These are phyloP conservation scores for Astrothelium macrocarpum DNA, from an alignment of 495 filamentous ascomycete species.

Conservation along the genomic window DNA sequence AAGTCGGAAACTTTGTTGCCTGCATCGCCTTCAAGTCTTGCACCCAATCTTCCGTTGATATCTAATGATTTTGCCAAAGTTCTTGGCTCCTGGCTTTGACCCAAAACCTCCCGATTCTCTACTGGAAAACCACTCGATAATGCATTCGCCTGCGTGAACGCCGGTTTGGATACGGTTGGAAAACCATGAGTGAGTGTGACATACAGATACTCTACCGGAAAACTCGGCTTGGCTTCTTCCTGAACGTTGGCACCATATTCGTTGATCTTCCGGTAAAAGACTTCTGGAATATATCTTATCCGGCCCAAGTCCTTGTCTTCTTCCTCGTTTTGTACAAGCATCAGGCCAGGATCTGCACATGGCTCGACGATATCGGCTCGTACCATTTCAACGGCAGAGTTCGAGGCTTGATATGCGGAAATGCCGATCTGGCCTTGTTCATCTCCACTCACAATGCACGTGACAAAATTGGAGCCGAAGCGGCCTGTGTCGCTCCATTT, in stretches of 20 bases:
- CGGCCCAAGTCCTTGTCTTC: slow-evolving; percentile 61
- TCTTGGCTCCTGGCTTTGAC: slow-evolving; percentile 66
- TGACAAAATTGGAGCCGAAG: slow-evolving; percentile 96
- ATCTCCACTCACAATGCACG: slow-evolving; percentile 87
- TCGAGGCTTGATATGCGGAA: slow-evolving; percentile 87
- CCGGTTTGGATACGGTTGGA: slow-evolving; percentile 63
- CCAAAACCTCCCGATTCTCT: slow-evolving; percentile 79
- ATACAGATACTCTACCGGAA: slow-evolving; percentile 92
- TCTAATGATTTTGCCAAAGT: slow-evolving; percentile 45
- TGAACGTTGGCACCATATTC: slow-evolving; percentile 94
- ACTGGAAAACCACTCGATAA: slow-evolving; percentile 64
- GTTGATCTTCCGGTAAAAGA: slow-evolving; percentile 92
- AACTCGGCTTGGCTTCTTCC: slow-evolving; percentile 91
- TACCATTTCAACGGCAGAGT: slow-evolving; percentile 94
- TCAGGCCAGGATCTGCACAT: slow-evolving; percentile 81
- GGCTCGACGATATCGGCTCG: slow-evolving; percentile 90
- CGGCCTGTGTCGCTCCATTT: slow-evolving; percentile 95
- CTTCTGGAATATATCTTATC: slow-evolving; percentile 88
- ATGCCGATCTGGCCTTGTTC: slow-evolving; percentile 80
- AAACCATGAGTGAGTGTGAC: slow-evolving; percentile 96
- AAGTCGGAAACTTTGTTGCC: slow-evolving; percentile 70
- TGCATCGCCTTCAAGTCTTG: slow-evolving; percentile 4
- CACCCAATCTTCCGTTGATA: slow-evolving; percentile 44
- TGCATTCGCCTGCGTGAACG: slow-evolving; percentile 43
- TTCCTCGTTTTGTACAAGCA: slow-evolving; percentile 91